Base-by-base conservation (phyloP, 2,329 filamentous ascomycete species). In the Penicillium griseofulvum region DNA sequence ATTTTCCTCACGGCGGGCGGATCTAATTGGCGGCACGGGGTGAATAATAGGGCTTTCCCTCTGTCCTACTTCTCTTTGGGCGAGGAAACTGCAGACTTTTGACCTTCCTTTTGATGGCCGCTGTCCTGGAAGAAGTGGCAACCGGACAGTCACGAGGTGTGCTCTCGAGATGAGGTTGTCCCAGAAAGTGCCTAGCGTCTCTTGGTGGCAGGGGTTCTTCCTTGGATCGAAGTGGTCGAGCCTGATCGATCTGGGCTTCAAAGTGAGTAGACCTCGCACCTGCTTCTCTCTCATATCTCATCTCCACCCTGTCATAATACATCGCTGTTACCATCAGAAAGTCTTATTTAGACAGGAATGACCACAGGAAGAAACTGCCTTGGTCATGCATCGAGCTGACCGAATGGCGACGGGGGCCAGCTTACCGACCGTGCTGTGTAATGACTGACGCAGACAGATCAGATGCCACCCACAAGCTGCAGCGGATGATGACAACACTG, bases 1-100 rank as follows among this genome's bases (percentile, higher is more conserved):
- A 38, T 51, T 54, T 54, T 54, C 52, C 52, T 26, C 37, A 8
- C 22, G 5, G 11, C 28, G 4, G 26, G 46, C 28, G 52, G 52
- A 44, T 49, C 52, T 34, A 50, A 54, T 43, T 43, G 46, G 46
- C 41, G 26, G 31, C 19, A 54, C 39, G 22, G 24, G 33, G 5
- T 26, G 33, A 38, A 14, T 9, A 16, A 31, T 44, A 45, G 39
- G 46, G 39, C 46, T 43, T 43, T 48, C 36, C 24, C 45, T 37
- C 6, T 41, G 24, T 31, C 28, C 24, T 51, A n/a, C 33, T 29
- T 12, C 16, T 29, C 22, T 14, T 24, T 19, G 24, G 11, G 28
- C 5, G 10, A 14, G 24, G 11, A 29, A 9, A 43, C 5, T 4
- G 12, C 42, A 33, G 10, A 28, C 28, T 26, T 26, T 29, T 16